phyloP scores from a whole-genome alignment of 1,284 basidiomycete species.

The Cryptococcus hybrid region DNA sequence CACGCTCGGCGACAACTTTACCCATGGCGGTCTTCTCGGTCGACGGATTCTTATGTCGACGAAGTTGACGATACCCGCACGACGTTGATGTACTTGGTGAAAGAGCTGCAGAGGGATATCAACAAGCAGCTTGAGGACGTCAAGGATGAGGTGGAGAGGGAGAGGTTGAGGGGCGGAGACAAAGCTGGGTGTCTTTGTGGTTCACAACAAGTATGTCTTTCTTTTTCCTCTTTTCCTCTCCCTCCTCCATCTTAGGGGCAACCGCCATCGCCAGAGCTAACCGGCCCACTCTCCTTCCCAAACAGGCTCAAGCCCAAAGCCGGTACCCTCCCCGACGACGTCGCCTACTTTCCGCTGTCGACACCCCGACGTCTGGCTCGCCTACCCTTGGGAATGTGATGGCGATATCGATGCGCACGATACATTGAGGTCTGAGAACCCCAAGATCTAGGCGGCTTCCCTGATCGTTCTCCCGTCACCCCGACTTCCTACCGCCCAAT shows the following conservation, averaged over 20 bases:
- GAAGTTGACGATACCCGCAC: constrained; percentile 93
- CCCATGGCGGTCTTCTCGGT: constrained; percentile 62
- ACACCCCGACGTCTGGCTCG: constrained; percentile 52
- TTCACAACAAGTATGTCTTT: constrained; percentile 74
- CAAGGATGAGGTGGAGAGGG: constrained; percentile 65
- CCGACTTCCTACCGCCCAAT: no score
- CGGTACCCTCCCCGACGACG: constrained; percentile 61
- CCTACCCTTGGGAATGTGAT: constrained; percentile 51
- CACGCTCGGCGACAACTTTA: constrained; percentile 49
- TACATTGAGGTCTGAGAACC: constrained; percentile 32
- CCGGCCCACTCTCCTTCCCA: not conserved
- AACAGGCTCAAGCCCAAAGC: constrained; percentile 71
- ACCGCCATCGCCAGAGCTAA: not conserved
- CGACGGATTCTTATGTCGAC: constrained; percentile 81
- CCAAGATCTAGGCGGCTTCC: constrained; percentile 13
- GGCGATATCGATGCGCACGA: constrained; percentile 47
- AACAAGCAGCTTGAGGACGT: constrained; percentile 64
- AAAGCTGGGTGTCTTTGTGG: constrained; percentile 85
- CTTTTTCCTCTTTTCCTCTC: not conserved
- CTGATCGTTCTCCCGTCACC: no score
- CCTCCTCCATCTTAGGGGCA: not conserved
- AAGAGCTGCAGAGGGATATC: constrained; percentile 82
- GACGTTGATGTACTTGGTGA: constrained; percentile 83
- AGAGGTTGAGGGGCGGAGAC: constrained; percentile 62
- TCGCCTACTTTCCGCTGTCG: constrained; percentile 49